Evolutionary conservation across 1,284 basidiomycete genomes (phyloP).

Genomic region (Retiboletus flavoniger): DNA sequence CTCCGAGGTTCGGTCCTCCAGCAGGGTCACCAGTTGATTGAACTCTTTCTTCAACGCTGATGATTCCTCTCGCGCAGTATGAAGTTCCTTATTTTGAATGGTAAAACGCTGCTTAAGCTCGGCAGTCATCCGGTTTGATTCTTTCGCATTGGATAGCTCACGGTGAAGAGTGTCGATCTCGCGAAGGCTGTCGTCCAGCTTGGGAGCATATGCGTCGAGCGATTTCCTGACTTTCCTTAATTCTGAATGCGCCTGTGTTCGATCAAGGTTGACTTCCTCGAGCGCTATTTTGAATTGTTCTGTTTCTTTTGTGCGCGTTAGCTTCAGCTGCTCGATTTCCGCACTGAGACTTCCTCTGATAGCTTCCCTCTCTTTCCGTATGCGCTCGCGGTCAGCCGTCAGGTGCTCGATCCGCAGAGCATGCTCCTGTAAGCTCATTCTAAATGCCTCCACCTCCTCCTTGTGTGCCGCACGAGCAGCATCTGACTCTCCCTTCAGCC

Average conservation of each 20-base stretch:
- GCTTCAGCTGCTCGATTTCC: conserved; percentile 29
- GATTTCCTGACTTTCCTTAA: conserved; percentile 22
- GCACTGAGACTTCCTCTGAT: conserved; percentile 10
- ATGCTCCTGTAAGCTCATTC: conserved; percentile 24
- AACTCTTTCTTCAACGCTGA: conserved; percentile 33
- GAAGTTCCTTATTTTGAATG: conserved; percentile 22
- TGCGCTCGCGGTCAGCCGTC: conserved; percentile 26
- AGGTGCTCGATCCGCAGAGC: conserved; percentile 21
- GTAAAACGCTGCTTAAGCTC: conserved; percentile 27
- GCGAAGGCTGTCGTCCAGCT: conserved; percentile 19
- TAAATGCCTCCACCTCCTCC: conserved; percentile 20
- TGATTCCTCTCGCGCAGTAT: conserved; percentile 30
- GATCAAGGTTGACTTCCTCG: conserved; percentile 28
- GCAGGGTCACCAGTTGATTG: conserved; percentile 24
- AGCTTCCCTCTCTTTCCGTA: conserved; percentile 29
- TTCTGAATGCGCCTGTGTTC: conserved; percentile 22
- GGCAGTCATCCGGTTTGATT: conserved; percentile 1
- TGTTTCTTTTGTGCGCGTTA: conserved; percentile 17
- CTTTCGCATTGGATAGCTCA: conserved; percentile 20
- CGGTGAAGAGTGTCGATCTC: conserved; percentile 22
- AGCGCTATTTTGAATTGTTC: conserved; percentile 22
- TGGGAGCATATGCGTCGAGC: conserved; percentile 20
- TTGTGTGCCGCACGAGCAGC: conserved; percentile 5
- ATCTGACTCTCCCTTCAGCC: conserved; percentile 13
- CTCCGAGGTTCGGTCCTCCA: conserved; percentile 36